Percentiles rank a stretch among this genome's conserved stretches.
Conservation (phyloP, 2,329 filamentous ascomycete species). For the Pyrenochaeta sp. region DNA sequence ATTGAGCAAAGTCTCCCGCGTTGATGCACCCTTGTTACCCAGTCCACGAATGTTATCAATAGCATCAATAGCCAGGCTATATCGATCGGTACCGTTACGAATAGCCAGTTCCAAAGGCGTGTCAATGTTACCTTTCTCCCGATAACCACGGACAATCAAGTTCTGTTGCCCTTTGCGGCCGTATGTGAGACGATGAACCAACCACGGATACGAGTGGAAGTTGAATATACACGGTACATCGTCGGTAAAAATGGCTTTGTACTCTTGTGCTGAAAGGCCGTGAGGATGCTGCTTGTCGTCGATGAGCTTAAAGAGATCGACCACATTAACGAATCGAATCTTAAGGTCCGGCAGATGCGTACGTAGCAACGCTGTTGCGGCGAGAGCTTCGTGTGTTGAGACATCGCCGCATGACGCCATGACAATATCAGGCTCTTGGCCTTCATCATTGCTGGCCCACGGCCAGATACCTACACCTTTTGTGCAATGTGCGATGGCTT, state of each 20-base stretch:
- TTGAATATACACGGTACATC: constrained; percentile 81
- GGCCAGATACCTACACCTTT: constrained; percentile 83
- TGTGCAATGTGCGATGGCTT: constrained; percentile 77
- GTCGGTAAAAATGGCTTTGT: constrained; percentile 73
- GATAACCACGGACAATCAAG: constrained; percentile 79
- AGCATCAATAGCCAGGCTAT: constrained; percentile 78
- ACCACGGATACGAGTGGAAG: constrained; percentile 85
- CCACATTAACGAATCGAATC: constrained; percentile 80
- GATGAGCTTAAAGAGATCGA: constrained; percentile 83
- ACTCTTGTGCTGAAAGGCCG: constrained; percentile 68
- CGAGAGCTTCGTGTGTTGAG: constrained; percentile 76
- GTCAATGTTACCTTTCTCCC: constrained; percentile 85
- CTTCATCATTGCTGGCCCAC: constrained; percentile 76
- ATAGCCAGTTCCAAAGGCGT: constrained; percentile 82
- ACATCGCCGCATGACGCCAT: constrained; percentile 82
- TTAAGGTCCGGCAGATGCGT: constrained; percentile 75
- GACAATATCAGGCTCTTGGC: constrained; percentile 74
- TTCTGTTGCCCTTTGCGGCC: constrained; percentile 74
- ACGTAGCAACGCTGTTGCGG: constrained; percentile 77
- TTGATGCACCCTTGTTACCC: constrained; percentile 68
- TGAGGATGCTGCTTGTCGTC: constrained; percentile 75
- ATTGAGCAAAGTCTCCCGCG: constrained; percentile 71
- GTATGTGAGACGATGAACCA: constrained; percentile 80
- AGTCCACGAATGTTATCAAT: constrained; percentile 72
- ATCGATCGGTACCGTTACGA: constrained; percentile 79